Evolutionary conservation across 768 basidiomycete species (phyloP), one percentile per base, ranked within the genome.

Genomic region (Calocybe cyanea): DNA sequence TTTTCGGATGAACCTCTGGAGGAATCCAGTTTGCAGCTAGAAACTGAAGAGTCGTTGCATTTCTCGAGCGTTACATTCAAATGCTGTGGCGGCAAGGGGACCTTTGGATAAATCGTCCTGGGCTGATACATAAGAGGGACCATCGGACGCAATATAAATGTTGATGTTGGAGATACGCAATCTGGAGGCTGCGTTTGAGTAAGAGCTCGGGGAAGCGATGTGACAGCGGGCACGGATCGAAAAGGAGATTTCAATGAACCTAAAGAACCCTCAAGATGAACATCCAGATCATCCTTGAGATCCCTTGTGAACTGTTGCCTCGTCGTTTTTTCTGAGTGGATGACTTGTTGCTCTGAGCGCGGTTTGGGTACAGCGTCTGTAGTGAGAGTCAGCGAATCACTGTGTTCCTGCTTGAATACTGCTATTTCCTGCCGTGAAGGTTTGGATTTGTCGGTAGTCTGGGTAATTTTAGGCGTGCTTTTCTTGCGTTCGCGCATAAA

Each of bases 401-500:
- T 34, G 36, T 50, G 23, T 41, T 54, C 58, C 2, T 50, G 43
- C 38, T 53, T 42, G 48, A 45, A 40, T 31, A 37, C 35, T 17
- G 45, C 13, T 18, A 55, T 52, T 21, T 52, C 46, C 15, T 46
- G 48, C 5, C 45, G 18, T 13, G 53, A 49, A n/a, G n/a, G n/a
- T n/a, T n/a, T n/a, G n/a, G n/a, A n/a, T n/a, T n/a, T n/a, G n/a
- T n/a, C n/a, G 25, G 11, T 28, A 28, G 25, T 28, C 25, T 28
- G 25, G 25, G 25, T 28, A 28, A 11, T 28, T 11, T 28, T 28
- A 11, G 25, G 11, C 25, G 11, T 6, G 25, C 11, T 28, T 33
- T 67, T 67, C 10, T 40, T 48, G 14, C 65, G 50, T 41, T 63
- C 59, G 7, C 64, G 60, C 35, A 50, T 51, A 23, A 65, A 64